A percentile compares a stretch with the other conserved stretches of the same genome.
phyloP scores from a whole-genome alignment of 179 eudicot species.

The Kewa caespitosa region DNA sequence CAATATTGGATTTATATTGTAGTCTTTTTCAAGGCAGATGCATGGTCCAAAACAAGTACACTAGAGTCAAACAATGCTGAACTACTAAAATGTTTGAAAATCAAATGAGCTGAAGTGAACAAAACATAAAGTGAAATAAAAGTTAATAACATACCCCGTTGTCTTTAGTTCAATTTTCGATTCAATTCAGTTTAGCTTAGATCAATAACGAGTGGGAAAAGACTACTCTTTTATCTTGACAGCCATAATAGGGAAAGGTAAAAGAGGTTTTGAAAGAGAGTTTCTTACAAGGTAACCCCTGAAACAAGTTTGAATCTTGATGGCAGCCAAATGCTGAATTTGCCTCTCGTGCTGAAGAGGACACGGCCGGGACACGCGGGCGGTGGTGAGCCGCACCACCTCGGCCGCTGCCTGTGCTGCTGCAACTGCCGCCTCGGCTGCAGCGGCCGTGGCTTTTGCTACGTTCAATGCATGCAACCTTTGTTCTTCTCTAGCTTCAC shows the following conservation, averaged over 20 bases:
- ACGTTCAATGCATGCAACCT: slow-evolving; percentile 69
- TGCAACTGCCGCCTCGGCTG: slow-evolving; percentile 88
- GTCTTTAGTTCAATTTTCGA: too few relatives aligned
- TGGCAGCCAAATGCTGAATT: slow-evolving; percentile 48
- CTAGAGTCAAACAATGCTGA: too few relatives aligned
- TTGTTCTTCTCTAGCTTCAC: slow-evolving; percentile 67
- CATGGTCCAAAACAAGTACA: too few relatives aligned
- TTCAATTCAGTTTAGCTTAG: too few relatives aligned
- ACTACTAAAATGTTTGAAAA: too few relatives aligned
- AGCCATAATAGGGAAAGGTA: background rate
- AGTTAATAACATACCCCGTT: too few relatives aligned
- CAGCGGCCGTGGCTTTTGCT: slow-evolving; percentile 81
- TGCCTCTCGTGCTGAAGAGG: slow-evolving; percentile 17
- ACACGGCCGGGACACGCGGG: slow-evolving; percentile 33
- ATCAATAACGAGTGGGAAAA: too few relatives aligned
- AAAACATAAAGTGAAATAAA: too few relatives aligned
- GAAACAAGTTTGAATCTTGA: slow-evolving; percentile 69
- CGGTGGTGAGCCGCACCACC: slow-evolving; percentile 65
- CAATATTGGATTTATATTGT: too few relatives aligned
- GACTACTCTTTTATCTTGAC: too few relatives aligned
- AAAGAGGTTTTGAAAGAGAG: slow-evolving; percentile 9
- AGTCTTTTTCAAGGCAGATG: too few relatives aligned
- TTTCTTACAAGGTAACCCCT: slow-evolving; percentile 83
- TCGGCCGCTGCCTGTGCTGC: slow-evolving; percentile 93
- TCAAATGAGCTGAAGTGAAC: too few relatives aligned